Evolutionary conservation across 345 rosid species (phyloP).

Genomic region (Eucalyptus viminalis): DNA sequence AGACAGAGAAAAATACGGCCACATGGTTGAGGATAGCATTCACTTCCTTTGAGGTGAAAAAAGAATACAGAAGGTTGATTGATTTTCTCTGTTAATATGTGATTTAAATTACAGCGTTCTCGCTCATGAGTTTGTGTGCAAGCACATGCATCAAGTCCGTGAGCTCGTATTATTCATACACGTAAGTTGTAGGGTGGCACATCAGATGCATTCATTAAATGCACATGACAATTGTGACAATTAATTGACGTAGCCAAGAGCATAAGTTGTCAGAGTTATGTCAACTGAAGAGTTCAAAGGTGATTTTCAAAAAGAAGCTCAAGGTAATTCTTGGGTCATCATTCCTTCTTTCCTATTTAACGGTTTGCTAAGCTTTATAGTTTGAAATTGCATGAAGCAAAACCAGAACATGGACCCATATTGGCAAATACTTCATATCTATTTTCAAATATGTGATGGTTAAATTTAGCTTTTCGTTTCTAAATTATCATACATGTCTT

Average conservation of each 20-base stretch:
- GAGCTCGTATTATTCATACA: neutral
- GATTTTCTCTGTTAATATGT: neutral
- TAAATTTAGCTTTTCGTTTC: neutral
- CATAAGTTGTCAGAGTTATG: neutral
- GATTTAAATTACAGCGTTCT: neutral
- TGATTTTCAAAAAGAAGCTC: neutral
- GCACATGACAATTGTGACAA: neutral
- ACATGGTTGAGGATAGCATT: neutral
- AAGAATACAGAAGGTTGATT: neutral
- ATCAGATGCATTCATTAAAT: neutral
- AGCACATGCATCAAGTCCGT: neutral
- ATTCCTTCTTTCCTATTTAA: neutral
- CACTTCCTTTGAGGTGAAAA: neutral
- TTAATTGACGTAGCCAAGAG: neutral
- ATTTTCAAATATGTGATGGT: neutral
- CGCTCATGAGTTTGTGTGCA: neutral
- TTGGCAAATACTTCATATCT: neutral
- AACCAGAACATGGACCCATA: neutral
- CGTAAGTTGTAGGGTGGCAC: neutral
- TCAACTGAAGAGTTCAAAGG: neutral
- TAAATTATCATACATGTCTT: neutral
- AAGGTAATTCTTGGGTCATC: neutral
- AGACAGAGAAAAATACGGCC: neutral
- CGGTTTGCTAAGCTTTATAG: neutral
- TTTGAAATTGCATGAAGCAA: neutral